These are phyloP conservation scores for Mikania micrantha DNA, from an alignment of 129 eudicot genomes.

Conservation along the genomic window DNA sequence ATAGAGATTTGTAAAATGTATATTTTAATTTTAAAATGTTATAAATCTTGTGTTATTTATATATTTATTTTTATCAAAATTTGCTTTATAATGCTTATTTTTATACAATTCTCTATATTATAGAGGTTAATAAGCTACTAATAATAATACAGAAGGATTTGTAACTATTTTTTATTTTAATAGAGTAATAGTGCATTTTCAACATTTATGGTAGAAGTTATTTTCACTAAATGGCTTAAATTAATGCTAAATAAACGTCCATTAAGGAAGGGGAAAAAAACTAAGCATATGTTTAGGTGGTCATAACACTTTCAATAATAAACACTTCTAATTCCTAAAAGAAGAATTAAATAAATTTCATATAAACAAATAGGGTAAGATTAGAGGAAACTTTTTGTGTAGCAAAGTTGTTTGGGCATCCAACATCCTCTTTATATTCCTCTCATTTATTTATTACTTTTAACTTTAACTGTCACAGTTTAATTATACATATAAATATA, in stretches of 20 bases:
- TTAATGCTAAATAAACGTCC: not conserved
- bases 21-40: too few relatives aligned
- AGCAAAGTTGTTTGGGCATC: constrained; percentile 8
- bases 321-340: not conserved
- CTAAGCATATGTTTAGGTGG: not conserved
- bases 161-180: too few relatives aligned
- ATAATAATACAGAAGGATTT: too few relatives aligned
- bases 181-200: too few relatives aligned
- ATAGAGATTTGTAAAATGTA: too few relatives aligned
- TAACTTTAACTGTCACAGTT: not conserved
- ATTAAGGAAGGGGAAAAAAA: too few relatives aligned
- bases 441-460: constrained; percentile 2
- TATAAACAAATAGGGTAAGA: constrained; percentile 5
- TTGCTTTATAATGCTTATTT: too few relatives aligned
- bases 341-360: not conserved
- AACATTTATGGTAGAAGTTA: not conserved
- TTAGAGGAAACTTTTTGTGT: not conserved
- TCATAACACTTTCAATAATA: not conserved
- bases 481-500: not conserved
- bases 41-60: too few relatives aligned
- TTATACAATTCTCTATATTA: too few relatives aligned
- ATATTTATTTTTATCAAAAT: too few relatives aligned
- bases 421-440: not conserved
- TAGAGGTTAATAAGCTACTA: too few relatives aligned
- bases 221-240: not conserved